Percentiles rank a stretch among this genome's conserved stretches.
phyloP scores from a whole-genome alignment of 2,329 filamentous ascomycete genomes.

The Ceratocystis diversiconidia region DNA sequence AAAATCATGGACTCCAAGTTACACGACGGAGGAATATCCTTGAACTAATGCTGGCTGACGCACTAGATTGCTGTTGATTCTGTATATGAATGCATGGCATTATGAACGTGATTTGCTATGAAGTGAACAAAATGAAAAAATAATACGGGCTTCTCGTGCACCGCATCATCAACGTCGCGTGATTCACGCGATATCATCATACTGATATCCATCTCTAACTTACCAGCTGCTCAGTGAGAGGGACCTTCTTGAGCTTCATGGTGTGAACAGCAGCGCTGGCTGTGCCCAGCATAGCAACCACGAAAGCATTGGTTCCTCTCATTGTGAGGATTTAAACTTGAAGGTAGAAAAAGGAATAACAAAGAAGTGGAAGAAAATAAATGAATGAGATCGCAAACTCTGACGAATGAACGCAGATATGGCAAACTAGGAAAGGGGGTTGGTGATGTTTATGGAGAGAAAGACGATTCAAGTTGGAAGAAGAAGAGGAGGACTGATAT shows the following conservation, averaged over 20 bases:
- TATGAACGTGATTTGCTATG: too few relatives aligned
- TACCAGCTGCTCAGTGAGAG: slow-evolving; percentile 83
- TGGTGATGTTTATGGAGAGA: slow-evolving; percentile 5
- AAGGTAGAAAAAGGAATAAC: slow-evolving; percentile 5
- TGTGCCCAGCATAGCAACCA: slow-evolving; percentile 68
- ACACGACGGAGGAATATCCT: too few relatives aligned
- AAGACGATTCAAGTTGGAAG: background rate
- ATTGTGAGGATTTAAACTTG: slow-evolving; percentile 14
- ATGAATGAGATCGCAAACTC: slow-evolving; percentile 11
- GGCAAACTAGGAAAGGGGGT: background rate
- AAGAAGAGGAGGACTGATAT: slow-evolving; percentile 6
- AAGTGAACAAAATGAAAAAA: slow-evolving; percentile 10
- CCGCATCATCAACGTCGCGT: background rate
- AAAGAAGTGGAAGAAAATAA: background rate
- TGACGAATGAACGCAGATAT: slow-evolving; percentile 14
- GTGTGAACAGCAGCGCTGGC: slow-evolving; percentile 81
- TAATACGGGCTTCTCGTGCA: background rate
- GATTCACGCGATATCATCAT: background rate
- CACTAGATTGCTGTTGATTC: too few relatives aligned
- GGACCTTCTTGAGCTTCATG: slow-evolving; percentile 95
- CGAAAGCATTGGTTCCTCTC: slow-evolving; percentile 77
- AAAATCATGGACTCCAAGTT: too few relatives aligned
- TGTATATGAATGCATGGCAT: too few relatives aligned
- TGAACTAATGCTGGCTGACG: too few relatives aligned
- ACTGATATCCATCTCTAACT: slow-evolving; percentile 23